Percentiles rank a stretch among this genome's conserved stretches.
These are phyloP conservation scores for Anethum foeniculum DNA, from an alignment of 140 eudicot species.

Conservation along the genomic window DNA sequence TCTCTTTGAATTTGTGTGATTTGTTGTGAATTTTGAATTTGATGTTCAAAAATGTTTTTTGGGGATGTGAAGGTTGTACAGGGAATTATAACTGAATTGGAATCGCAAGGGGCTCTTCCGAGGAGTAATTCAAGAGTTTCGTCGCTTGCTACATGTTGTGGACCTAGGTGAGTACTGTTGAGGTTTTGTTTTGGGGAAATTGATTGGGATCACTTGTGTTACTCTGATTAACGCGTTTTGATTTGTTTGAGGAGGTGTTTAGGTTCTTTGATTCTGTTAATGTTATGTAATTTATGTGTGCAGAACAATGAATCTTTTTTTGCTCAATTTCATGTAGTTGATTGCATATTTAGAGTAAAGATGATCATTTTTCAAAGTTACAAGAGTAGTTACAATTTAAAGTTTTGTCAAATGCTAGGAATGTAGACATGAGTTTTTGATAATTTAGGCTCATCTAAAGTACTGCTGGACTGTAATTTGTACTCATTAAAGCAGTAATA, in stretches of 20 bases:
- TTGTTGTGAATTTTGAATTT: slow-evolving; percentile 5
- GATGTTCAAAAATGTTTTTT: slow-evolving; percentile 7
- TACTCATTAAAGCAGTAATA: neutral
- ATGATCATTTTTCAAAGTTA: neutral
- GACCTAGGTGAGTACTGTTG: slow-evolving; percentile 68
- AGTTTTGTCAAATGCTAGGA: neutral
- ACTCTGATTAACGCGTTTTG: neutral
- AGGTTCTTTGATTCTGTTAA: neutral
- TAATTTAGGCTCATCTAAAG: neutral
- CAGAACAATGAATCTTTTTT: neutral
- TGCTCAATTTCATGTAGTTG: neutral
- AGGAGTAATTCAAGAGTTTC: slow-evolving; percentile 98
- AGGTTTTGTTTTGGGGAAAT: slow-evolving; percentile 6
- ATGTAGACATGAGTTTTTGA: neutral
- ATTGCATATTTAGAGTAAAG: neutral
- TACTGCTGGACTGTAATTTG: neutral
- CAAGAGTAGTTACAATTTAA: neutral
- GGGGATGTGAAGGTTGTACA: slow-evolving; percentile 52
- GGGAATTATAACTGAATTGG: slow-evolving; percentile 86
- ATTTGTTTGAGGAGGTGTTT: neutral
- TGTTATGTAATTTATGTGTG: neutral
- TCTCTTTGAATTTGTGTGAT: neutral
- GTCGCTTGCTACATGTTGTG: slow-evolving; percentile 95
- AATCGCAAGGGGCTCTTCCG: slow-evolving; percentile 96
- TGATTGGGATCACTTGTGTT: neutral